Conservation (phyloP, 441 rosid genomes). For the Gossypium schwendimanii region DNA sequence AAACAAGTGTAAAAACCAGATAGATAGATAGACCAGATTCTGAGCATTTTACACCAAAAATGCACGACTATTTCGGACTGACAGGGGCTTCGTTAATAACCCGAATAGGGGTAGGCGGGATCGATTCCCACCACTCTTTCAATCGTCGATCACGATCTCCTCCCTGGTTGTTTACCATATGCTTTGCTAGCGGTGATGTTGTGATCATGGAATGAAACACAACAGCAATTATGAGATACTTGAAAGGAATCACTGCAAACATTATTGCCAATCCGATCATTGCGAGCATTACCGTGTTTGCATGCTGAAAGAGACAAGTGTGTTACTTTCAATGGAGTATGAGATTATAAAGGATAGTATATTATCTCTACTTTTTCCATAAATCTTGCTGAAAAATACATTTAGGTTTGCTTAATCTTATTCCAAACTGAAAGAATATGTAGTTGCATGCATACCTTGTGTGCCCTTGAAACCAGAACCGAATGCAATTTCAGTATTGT, state of each 20-base stretch:
- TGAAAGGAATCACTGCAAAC: slow-evolving; percentile 52
- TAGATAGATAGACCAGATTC: neutral
- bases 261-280: slow-evolving; percentile 38
- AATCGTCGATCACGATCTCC: slow-evolving; percentile 36
- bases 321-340: neutral
- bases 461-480: slow-evolving; percentile 46
- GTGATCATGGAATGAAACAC: slow-evolving; percentile 24
- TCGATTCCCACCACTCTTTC: slow-evolving; percentile 91
- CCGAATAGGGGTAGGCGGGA: slow-evolving; percentile 65
- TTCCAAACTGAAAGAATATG: neutral
- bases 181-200: slow-evolving; percentile 50
- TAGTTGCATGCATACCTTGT: slow-evolving; percentile 40
- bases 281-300: slow-evolving; percentile 43
- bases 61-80: slow-evolving; percentile 14
- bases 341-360: neutral
- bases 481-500: slow-evolving; percentile 68
- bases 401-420: neutral
- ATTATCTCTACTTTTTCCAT: neutral
- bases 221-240: slow-evolving; percentile 38
- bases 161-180: slow-evolving; percentile 37
- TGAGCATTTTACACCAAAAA: neutral
- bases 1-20: neutral
- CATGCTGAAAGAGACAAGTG: slow-evolving; percentile 44
- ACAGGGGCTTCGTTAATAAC: slow-evolving; percentile 25
- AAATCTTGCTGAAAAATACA: neutral